These are phyloP conservation scores for Tilletia walkeri DNA, from an alignment of 1,284 basidiomycete species.

Conservation along the genomic window DNA sequence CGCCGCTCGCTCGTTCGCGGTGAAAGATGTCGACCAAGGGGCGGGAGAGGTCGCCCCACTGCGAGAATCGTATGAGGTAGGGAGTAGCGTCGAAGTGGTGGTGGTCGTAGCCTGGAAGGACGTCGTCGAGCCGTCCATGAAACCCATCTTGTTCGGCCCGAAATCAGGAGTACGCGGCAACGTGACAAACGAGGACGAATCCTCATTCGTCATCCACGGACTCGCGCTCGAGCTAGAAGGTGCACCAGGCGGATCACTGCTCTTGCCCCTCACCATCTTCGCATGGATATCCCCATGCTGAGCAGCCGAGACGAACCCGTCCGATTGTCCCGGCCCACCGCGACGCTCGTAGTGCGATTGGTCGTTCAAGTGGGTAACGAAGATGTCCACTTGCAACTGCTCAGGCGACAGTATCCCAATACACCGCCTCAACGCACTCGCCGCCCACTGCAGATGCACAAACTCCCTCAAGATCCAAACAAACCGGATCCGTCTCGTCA, in stretches of 20 bases:
- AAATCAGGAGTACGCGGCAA: background rate
- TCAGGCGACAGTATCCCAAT: constrained; percentile 65
- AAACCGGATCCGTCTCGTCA: constrained; percentile 69
- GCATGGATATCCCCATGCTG: constrained; percentile 1
- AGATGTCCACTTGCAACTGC: constrained; percentile 73
- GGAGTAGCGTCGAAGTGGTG: background rate
- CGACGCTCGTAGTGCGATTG: background rate
- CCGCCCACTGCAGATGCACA: constrained; percentile 78
- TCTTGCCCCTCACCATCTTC: background rate
- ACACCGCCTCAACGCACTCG: constrained; percentile 68
- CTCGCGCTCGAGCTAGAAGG: background rate
- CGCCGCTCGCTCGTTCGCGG: constrained; percentile 22
- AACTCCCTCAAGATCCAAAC: constrained; percentile 82
- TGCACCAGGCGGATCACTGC: background rate
- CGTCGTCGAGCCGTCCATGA: background rate
- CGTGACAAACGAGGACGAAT: background rate
- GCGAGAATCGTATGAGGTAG: background rate
- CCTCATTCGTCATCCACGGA: background rate
- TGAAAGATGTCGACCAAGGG: too few species aligned
- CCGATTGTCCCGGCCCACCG: background rate
- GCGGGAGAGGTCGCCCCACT: background rate
- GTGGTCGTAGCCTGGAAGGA: background rate
- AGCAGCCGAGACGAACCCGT: background rate
- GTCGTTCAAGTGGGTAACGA: constrained; percentile 61
- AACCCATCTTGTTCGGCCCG: background rate